Evolutionary conservation across 768 basidiomycete species (phyloP).

Genomic region (Sistotremastrum niveocremeum): DNA sequence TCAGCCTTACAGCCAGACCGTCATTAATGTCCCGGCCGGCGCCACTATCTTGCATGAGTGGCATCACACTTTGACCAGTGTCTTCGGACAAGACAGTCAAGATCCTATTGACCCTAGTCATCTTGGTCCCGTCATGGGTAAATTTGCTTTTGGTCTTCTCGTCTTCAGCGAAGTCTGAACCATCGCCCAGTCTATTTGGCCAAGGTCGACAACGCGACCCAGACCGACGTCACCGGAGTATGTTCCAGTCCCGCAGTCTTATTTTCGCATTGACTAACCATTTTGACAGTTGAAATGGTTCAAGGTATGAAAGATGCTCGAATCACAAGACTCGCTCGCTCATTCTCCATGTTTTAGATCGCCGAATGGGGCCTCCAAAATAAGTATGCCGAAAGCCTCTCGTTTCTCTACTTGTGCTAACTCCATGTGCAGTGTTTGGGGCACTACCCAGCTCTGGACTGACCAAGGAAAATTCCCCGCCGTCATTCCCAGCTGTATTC

Average conservation of each 20-base stretch:
- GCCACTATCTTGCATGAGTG: conserved; percentile 12
- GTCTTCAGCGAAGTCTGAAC: not conserved
- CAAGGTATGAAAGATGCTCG: conserved; percentile 17
- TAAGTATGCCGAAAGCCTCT: too few relatives aligned
- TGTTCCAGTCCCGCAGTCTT: too few relatives aligned
- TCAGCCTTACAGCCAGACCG: conserved; percentile 8
- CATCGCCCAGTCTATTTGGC: conserved; percentile 4
- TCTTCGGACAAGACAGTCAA: conserved; percentile 7
- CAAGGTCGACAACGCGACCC: conserved; percentile 10
- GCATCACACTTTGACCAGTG: conserved; percentile 11
- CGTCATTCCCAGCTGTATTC: conserved; percentile 16
- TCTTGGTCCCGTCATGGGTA: conserved; percentile 13
- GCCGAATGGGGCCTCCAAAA: too few relatives aligned
- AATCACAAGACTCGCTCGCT: not conserved
- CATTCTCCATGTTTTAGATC: too few relatives aligned
- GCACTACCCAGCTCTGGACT: conserved; percentile 9
- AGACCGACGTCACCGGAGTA: conserved; percentile 11
- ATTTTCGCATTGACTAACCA: too few relatives aligned
- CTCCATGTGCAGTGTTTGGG: not conserved
- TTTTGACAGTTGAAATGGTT: conserved; percentile 12
- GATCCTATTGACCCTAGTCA: conserved; percentile 15
- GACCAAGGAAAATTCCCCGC: conserved; percentile 14
- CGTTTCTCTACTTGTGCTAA: too few relatives aligned
- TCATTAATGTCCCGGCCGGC: conserved; percentile 16
- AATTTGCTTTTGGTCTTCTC: conserved; percentile 1